A percentile compares a stretch with the other conserved stretches of the same genome.
Evolutionary conservation across 306 rosid species (phyloP).

Genomic region (Medicago arabica): DNA sequence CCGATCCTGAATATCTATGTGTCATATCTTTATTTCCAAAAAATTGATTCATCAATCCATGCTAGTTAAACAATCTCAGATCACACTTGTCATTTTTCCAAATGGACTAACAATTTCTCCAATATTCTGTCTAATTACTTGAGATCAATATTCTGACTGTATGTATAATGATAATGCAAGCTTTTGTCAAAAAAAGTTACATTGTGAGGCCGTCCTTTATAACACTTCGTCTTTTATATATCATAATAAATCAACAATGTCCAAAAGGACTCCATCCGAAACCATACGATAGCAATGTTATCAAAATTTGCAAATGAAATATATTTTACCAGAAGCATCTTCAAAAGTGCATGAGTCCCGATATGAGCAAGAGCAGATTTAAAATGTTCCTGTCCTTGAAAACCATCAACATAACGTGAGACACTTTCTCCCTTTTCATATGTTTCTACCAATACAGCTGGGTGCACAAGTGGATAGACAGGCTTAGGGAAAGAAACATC

Average conservation of each 20-base stretch:
- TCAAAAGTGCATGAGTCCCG: slow-evolving; percentile 96
- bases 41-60: background rate
- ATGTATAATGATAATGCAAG: background rate
- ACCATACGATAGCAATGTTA: slow-evolving; percentile 26
- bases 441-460: slow-evolving; percentile 96
- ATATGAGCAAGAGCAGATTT: slow-evolving; percentile 95
- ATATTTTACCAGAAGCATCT: slow-evolving; percentile 94
- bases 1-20: background rate
- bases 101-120: slow-evolving; percentile 1
- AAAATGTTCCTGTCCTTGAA: slow-evolving; percentile 77
- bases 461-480: slow-evolving; percentile 96
- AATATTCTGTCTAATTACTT: background rate
- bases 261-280: slow-evolving; percentile 31
- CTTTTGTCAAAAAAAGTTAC: background rate
- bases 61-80: background rate
- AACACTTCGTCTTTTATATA: background rate
- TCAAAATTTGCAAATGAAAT: slow-evolving; percentile 20
- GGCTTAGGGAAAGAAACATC: slow-evolving; percentile 99
- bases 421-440: slow-evolving; percentile 96
- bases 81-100: background rate
- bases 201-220: background rate
- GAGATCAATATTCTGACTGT: background rate
- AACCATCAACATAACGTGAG: slow-evolving; percentile 81
- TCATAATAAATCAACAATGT: slow-evolving; percentile 13
- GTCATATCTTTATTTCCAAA: background rate